phyloP scores from a whole-genome alignment of 225 moss, liverwort and hornwort genomes.

The Thuidium tamariscinum region DNA sequence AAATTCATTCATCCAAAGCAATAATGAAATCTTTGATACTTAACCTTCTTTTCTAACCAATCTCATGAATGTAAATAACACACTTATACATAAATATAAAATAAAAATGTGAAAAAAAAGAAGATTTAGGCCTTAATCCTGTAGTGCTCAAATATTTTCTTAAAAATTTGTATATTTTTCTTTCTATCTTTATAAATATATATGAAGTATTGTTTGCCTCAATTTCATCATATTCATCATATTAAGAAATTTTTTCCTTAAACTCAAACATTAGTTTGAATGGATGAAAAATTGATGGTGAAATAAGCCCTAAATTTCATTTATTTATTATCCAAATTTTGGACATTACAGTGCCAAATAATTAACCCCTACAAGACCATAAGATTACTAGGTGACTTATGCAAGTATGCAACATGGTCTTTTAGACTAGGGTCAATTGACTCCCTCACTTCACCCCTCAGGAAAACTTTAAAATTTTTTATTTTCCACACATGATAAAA shows the following conservation, averaged over 20 bases:
- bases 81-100: rapidly evolving
- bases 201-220: too few species aligned
- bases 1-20: too few species aligned
- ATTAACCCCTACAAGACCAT: too few species aligned
- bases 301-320: not conserved
- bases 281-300: rapidly evolving
- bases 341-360: rapidly evolving
- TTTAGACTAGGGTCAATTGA: too few species aligned
- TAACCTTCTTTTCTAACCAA: not conserved
- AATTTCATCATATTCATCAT: not conserved
- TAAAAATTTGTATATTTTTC: rapidly evolving
- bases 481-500: too few species aligned
- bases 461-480: too few species aligned
- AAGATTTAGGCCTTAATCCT: too few species aligned
- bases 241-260: not conserved
- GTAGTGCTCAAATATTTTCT: rapidly evolving
- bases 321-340: not conserved
- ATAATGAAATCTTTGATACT: not conserved
- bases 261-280: rapidly evolving
- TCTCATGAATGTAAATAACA: not conserved
- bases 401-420: too few species aligned
- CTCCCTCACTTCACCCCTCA: too few species aligned
- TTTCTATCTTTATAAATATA: not conserved
- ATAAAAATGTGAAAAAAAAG: not conserved
- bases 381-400: too few species aligned